These are phyloP conservation scores for Crucihimalaya himalaica DNA, from an alignment of 345 rosid genomes.

Conservation along the genomic window DNA sequence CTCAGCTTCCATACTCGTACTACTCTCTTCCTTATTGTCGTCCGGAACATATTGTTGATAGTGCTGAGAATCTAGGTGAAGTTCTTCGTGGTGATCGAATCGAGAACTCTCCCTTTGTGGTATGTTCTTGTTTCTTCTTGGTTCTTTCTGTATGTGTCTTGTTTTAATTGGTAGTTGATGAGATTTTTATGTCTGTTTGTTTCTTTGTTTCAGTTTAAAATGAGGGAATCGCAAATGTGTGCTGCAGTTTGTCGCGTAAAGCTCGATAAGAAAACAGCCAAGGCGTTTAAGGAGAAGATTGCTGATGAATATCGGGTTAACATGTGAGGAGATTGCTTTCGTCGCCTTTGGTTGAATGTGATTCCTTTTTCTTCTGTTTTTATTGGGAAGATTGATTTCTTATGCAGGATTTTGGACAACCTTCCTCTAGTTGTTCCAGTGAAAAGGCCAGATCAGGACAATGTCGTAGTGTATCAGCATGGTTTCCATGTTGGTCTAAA, in stretches of 20 bases:
- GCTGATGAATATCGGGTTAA: conserved; percentile 83
- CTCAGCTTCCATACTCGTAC: conserved; percentile 88
- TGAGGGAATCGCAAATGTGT: conserved; percentile 82
- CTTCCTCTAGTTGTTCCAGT: conserved; percentile 64
- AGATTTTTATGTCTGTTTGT: not conserved
- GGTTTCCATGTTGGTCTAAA: conserved; percentile 63
- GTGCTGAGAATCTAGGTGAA: conserved; percentile 94
- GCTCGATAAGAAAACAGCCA: conserved; percentile 58
- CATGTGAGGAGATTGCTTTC: conserved; percentile 50
- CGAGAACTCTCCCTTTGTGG: conserved; percentile 86
- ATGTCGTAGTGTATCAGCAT: conserved; percentile 52
- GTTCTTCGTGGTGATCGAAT: conserved; percentile 93
- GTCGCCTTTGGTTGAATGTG: not conserved
- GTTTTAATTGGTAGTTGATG: conserved; percentile 14
- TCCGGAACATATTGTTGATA: conserved; percentile 67
- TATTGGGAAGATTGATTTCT: not conserved
- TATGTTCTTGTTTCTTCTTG: conserved; percentile 28
- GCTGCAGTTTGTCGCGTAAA: conserved; percentile 51
- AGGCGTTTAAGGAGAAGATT: conserved; percentile 79
- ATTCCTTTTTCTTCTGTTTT: not conserved
- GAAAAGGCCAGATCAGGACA: conserved; percentile 49
- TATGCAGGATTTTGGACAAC: conserved; percentile 60
- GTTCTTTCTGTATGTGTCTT: not conserved
- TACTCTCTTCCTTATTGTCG: conserved; percentile 74
- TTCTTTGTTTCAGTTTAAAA: conserved; percentile 61